These are phyloP conservation scores for Cenchrus purpureus DNA, from an alignment of 176 grass and related monocot species.

Conservation along the genomic window DNA sequence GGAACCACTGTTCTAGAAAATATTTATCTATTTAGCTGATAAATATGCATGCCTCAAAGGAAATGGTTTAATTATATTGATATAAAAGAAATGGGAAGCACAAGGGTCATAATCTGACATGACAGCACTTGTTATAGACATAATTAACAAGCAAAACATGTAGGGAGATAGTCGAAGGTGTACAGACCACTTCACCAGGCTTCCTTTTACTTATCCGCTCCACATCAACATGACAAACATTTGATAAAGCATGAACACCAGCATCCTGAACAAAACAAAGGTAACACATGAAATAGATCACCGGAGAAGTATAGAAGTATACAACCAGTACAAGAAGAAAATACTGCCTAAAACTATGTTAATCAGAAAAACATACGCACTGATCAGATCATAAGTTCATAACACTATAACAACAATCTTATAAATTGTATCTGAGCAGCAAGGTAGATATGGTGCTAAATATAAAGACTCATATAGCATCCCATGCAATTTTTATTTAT, in stretches of 20 bases:
- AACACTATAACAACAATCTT: neutral
- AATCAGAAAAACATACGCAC: slow-evolving; percentile 1
- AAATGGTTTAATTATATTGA: neutral
- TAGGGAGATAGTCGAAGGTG: neutral
- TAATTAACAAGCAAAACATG: slow-evolving; percentile 5
- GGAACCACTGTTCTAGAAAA: slow-evolving; percentile 7
- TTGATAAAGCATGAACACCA: slow-evolving; percentile 95
- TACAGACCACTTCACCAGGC: slow-evolving; percentile 79
- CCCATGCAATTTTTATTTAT: neutral
- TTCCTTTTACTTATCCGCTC: slow-evolving; percentile 99
- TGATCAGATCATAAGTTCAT: slow-evolving; percentile 1
- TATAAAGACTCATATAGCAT: neutral
- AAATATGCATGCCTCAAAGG: neutral
- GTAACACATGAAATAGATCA: slow-evolving; percentile 23
- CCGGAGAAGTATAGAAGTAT: slow-evolving; percentile 8
- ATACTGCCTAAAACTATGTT: neutral
- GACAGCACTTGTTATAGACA: neutral
- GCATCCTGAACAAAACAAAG: slow-evolving; percentile 62
- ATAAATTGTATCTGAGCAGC: slow-evolving; percentile 1
- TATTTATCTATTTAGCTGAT: slow-evolving; percentile 13
- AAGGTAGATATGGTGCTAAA: slow-evolving; percentile 3
- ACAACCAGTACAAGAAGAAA: slow-evolving; percentile 2
- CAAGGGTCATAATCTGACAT: slow-evolving; percentile 11
- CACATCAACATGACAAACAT: slow-evolving; percentile 94
- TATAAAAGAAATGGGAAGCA: neutral